A percentile compares a stretch with the other conserved stretches of the same genome.
Conservation (phyloP, 371 early-diverging fungal genomes). For the Rhizopus arrhizus region DNA sequence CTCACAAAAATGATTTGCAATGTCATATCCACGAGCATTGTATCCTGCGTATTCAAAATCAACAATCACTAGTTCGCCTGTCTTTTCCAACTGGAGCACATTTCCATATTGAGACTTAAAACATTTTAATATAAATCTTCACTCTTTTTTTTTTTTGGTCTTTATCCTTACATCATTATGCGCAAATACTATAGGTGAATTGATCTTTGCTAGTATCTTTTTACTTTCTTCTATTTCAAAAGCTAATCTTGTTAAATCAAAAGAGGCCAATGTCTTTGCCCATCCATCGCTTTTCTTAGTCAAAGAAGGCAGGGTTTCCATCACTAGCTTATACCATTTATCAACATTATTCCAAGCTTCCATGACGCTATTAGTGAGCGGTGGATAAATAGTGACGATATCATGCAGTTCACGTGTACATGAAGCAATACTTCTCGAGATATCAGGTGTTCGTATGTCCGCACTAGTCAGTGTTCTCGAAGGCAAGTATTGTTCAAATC, state of each 20-base stretch:
- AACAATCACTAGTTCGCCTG: slow-evolving; percentile 68
- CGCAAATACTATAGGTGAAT: slow-evolving; percentile 77
- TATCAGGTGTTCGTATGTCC: slow-evolving; percentile 69
- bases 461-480: slow-evolving; percentile 70
- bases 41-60: slow-evolving; percentile 93
- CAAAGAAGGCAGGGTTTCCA: slow-evolving; percentile 19
- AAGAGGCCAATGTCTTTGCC: slow-evolving; percentile 24
- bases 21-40: slow-evolving; percentile 81
- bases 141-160: neutral
- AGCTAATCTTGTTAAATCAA: slow-evolving; percentile 47
- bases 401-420: slow-evolving; percentile 77
- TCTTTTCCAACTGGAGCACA: slow-evolving; percentile 61
- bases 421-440: slow-evolving; percentile 72
- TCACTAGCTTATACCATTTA: slow-evolving; percentile 58
- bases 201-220: slow-evolving; percentile 27
- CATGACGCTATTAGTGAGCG: slow-evolving; percentile 38
- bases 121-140: neutral
- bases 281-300: slow-evolving; percentile 22
- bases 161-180: slow-evolving; percentile 79
- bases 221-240: slow-evolving; percentile 57
- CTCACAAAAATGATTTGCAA: slow-evolving; percentile 91
- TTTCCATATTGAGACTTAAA: slow-evolving; percentile 82
- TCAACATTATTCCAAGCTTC: slow-evolving; percentile 70
- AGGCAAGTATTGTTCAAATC: slow-evolving; percentile 85
- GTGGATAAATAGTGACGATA: slow-evolving; percentile 67